Evolutionary conservation across 2,329 filamentous ascomycete genomes (phyloP).

Genomic region (Xylaria sp.): DNA sequence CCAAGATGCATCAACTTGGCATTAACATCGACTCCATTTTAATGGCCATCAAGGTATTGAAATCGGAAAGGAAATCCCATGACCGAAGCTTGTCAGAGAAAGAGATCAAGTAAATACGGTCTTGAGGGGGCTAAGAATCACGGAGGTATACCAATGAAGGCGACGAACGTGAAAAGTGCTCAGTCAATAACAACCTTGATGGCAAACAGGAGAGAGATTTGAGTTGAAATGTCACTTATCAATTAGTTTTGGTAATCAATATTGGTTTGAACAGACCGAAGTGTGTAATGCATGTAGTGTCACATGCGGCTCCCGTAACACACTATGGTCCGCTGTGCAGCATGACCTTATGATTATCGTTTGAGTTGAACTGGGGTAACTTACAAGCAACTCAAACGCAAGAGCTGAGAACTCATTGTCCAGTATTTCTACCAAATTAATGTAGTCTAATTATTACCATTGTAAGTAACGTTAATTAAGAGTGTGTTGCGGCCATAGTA

Average conservation of each 20-base stretch:
- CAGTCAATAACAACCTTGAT: neutral
- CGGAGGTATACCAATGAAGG: neutral
- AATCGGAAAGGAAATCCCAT: neutral
- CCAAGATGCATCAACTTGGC: conserved; percentile 13
- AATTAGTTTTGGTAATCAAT: neutral
- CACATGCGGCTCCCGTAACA: neutral
- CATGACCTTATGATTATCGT: neutral
- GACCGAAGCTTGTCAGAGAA: neutral
- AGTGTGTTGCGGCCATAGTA: conserved; percentile 51
- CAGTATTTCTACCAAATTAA: neutral
- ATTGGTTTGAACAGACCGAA: neutral
- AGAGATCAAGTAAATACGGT: neutral
- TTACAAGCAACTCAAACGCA: neutral
- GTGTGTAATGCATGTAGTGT: neutral
- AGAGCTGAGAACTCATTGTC: neutral
- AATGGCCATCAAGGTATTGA: conserved; percentile 9
- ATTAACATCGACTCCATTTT: conserved; percentile 2
- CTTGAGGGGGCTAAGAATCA: neutral
- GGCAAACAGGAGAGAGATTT: neutral
- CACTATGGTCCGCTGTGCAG: neutral
- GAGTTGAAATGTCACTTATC: neutral
- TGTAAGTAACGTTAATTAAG: no score
- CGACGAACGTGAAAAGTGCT: neutral
- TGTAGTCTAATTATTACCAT: neutral
- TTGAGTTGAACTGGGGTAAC: neutral